Percentiles rank a stretch among this genome's conserved stretches.
Conservation (phyloP, 129 eudicot species). For the Calendula officinalis region DNA sequence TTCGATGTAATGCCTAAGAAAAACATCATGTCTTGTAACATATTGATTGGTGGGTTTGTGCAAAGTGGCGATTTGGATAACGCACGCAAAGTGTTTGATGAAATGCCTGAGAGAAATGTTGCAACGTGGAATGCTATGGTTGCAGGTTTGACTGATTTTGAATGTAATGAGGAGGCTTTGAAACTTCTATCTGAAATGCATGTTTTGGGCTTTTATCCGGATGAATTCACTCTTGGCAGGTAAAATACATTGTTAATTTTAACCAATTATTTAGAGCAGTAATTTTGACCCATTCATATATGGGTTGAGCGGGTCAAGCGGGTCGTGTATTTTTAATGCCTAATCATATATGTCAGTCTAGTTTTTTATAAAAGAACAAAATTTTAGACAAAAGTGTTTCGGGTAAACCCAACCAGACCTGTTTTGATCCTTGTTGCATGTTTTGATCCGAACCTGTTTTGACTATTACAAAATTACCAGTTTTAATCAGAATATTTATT, state of each 20-base stretch:
- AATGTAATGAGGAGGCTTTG: slow-evolving; percentile 62
- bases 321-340: too few relatives aligned
- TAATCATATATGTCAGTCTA: too few relatives aligned
- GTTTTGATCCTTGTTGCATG: too few relatives aligned
- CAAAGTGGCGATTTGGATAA: slow-evolving; percentile 53
- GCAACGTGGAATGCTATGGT: slow-evolving; percentile 81
- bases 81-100: slow-evolving; percentile 53
- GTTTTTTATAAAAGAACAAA: too few relatives aligned
- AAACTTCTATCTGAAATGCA: slow-evolving; percentile 49
- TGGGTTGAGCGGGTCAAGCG: background rate
- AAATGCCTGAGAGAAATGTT: slow-evolving; percentile 59
- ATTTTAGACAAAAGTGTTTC: too few relatives aligned
- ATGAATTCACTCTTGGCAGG: slow-evolving; percentile 59
- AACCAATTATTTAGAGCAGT: background rate
- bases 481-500: slow-evolving; percentile 28
- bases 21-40: slow-evolving; percentile 73
- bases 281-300: background rate
- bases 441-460: too few relatives aligned
- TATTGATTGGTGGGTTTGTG: slow-evolving; percentile 57
- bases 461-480: too few relatives aligned
- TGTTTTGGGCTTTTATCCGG: slow-evolving; percentile 51
- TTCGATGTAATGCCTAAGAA: slow-evolving; percentile 61
- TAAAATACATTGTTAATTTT: background rate
- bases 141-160: slow-evolving; percentile 53
- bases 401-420: too few relatives aligned